Base-by-base conservation (phyloP, 1,284 basidiomycete species). In the Tilletia caries region DNA sequence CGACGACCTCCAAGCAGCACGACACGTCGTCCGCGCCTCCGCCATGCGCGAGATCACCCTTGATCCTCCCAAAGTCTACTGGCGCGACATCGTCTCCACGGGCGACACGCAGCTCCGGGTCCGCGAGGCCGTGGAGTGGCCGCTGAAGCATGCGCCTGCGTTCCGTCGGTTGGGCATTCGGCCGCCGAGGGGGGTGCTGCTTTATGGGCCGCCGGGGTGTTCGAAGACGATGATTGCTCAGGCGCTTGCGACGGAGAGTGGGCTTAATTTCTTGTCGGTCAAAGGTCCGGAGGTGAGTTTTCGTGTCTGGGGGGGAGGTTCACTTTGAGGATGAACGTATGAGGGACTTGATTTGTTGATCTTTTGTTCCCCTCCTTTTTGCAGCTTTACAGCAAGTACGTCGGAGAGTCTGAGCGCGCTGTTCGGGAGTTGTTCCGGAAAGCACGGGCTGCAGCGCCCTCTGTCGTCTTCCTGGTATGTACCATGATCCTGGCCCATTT, bases 201-300 rank as follows among this genome's bases (percentile, higher is more conserved):
- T 98, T 20, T 98, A 97, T 84, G 96, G 96, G 0, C 96, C 96
- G 8, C 96, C 96, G 0, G 95, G 96, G 10, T 98, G 96, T 81
- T 93, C 92, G 80, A 98, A 98, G 86, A 99, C 96, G 0, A 86
- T 98, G 60, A 89, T 95, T 27, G 96, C 93, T 0, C 89, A 93
- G 68, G 95, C 96, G 0, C 90, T 95, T 76, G 96, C 96, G 2
- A 92, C 90, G 37, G 95, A 98, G 83, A 93, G 92, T 75, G 94
- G 93, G 0, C 89, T 98, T 73, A 98, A 98, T 84, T 98, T 98
- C 81, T 88, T 98, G 48, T 92, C 95, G n/a, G 92, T 98, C 69
- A 97, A 97, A 83, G 96, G 96, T 0, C 93, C 95, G 0, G 96
- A 98, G 33, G 88, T 92, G 91, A 68, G 73, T 87, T 75, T 10